Evolutionary conservation across 139 green algal genomes (phyloP), one percentile per base, ranked within the genome.

Genomic region (Chloropicon primus): DNA sequence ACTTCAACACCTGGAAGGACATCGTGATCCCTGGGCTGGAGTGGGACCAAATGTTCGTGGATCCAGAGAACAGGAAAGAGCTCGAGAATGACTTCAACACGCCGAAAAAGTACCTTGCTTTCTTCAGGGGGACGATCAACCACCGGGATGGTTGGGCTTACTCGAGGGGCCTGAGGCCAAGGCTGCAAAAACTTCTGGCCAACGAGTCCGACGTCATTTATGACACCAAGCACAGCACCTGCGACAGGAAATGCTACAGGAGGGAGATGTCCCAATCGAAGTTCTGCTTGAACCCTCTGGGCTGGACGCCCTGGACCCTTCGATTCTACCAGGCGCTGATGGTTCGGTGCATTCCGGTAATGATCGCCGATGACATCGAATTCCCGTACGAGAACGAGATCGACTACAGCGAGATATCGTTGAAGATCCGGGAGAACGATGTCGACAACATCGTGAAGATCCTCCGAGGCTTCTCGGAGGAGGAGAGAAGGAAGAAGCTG

Each of bases 1-100:
- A 82, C 73, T 85, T 83, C 62, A 77, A 85, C 79, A 85, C 81
- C 24, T 84, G 80, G 80, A 85, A 85, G 74, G 81, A 85, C 54
- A 81, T 85, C 53, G 81, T 85, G 26, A 82, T 85, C 1, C 81
- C 81, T 3, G 81, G 81, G 23, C 25, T 82, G 71, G 77, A 83
- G 74, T 17, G 27, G 28, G 76, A 74, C 41, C 26, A 27, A 22
- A 74, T 79, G n/a, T 79, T 79, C 25, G 71, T 73, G n/a, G 26
- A 71, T 17, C 74, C 74, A 17, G 26, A 28, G 24, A 54, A 77
- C 5, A 62, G 41, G 41, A 5, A 17, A 17, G 41, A 62, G 41
- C 41, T 62, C 41, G 41, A 62, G 41, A 62, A 62, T 17, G 41
- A 62, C 41, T 62, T 62, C 41, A 62, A 62, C 41, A 62, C 41